Base-by-base conservation (phyloP, 2,329 filamentous ascomycete species). In the Ambrosiella xylebori region DNA sequence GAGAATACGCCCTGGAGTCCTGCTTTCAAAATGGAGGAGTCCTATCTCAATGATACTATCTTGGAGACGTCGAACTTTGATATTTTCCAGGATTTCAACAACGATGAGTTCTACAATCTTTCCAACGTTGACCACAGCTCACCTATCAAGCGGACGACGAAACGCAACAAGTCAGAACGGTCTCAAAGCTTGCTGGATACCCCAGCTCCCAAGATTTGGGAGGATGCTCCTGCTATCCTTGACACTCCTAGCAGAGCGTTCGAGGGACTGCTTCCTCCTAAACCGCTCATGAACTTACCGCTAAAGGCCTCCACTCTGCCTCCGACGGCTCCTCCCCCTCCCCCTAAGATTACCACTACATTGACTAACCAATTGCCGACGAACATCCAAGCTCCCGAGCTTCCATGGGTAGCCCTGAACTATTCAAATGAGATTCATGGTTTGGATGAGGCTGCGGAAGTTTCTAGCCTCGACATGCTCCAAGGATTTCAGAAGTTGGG, bases 401-500 rank as follows among this genome's bases (percentile, higher is more conserved):
- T 69, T 36, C 73, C 71, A 56, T 73, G 71, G 68, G 65, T 67
- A 11, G 62, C 65, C 6, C 62, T 71, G 17, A 64, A 66, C 40
- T 65, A 71, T 54, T 53, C 66, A 6, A 65, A 68, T 12, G 74
- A 77, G 4, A 74, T 73, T 63, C 15, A 15, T 36, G 19, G 19
- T 17, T 64, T 66, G 1, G 64, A 73, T 50, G 51, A 57, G 12
- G 8, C 56, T 35, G 75, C 79, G 7, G 77, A 79, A 12, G 80
- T 83, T 49, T 70, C 77, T 12, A 80, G 77, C 1, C 76, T 88
- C 55, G 85, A 89, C 64, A 83, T 89, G 63, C 76, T 86, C 51
- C 82, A 86, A 65, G 84, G 84, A 8, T 89, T 88, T 64, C 80
- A 84, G 66, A 85, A 83, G 71, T 88, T 89, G 66, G 85, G 85